Percentiles rank a stretch among this genome's conserved stretches.
Conservation (phyloP, 225 moss, liverwort and hornwort genomes). For the Straminergon stramineum region DNA sequence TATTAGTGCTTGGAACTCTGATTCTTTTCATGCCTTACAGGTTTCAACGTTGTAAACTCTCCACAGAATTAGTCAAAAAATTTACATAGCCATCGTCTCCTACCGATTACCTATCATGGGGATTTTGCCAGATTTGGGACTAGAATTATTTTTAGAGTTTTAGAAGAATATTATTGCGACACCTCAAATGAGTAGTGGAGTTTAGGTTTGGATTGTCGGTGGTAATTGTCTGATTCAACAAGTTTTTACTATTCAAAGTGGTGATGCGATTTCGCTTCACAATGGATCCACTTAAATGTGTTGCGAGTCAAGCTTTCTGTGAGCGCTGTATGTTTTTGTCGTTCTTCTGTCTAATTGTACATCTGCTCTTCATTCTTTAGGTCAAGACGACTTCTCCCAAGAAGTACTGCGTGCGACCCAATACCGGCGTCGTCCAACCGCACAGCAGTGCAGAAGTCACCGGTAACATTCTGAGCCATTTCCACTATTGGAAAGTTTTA, state of each 20-base stretch:
- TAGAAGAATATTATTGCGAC: neutral
- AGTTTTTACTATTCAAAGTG: neutral
- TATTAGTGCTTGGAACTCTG: neutral
- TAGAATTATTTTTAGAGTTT: neutral
- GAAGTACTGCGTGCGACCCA: slow-evolving; percentile 98
- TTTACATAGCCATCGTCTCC: neutral
- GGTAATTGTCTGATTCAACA: neutral
- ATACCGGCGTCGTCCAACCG: slow-evolving; percentile 83
- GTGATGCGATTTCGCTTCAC: neutral
- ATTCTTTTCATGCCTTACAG: neutral
- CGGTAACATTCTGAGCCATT: slow-evolving; percentile 17
- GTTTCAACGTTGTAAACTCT: neutral
- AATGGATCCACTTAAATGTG: neutral
- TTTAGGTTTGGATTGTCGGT: neutral
- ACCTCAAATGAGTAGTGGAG: neutral
- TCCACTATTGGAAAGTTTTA: neutral
- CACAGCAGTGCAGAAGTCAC: slow-evolving; percentile 98
- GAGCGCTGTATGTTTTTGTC: neutral
- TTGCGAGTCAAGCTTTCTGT: neutral
- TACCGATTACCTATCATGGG: neutral
- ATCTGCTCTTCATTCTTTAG: slow-evolving; percentile 6
- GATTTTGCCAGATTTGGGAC: neutral
- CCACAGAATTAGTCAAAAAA: neutral
- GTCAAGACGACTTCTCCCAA: slow-evolving; percentile 99
- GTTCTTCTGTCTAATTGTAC: neutral